Percentiles rank a stretch among this genome's conserved stretches.
Evolutionary conservation across 2,329 filamentous ascomycete species (phyloP).

Genomic region (Incumbomyces lentus): DNA sequence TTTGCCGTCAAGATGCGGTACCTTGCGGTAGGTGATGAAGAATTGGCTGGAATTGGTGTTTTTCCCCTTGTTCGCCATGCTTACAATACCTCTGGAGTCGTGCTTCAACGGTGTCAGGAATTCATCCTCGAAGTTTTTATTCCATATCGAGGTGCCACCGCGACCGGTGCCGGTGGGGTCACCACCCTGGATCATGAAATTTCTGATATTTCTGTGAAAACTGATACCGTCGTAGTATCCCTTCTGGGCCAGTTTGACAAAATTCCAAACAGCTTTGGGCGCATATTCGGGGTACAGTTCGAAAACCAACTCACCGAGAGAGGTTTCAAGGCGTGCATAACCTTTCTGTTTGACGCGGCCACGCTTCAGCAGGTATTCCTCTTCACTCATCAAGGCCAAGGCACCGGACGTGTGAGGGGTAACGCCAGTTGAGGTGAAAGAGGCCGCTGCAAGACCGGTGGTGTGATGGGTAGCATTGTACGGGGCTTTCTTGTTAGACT

Average conservation of each 20-base stretch:
- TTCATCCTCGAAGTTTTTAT: constrained; percentile 87
- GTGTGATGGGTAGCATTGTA: constrained; percentile 87
- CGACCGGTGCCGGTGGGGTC: constrained; percentile 87
- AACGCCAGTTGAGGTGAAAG: constrained; percentile 87
- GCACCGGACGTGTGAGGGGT: constrained; percentile 86
- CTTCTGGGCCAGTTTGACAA: constrained; percentile 73
- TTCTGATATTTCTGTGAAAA: constrained; percentile 89
- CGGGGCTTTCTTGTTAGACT: constrained; percentile 33
- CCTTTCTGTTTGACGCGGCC: constrained; percentile 81
- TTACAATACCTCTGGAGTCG: constrained; percentile 65
- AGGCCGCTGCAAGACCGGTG: constrained; percentile 80
- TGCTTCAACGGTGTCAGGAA: constrained; percentile 85
- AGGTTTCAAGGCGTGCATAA: constrained; percentile 83
- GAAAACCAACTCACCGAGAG: constrained; percentile 71
- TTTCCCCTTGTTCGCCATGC: constrained; percentile 98
- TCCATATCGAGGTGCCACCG: constrained; percentile 86
- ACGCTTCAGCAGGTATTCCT: constrained; percentile 93
- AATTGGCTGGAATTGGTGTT: constrained; percentile 94
- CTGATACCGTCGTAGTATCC: constrained; percentile 75
- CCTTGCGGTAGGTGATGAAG: constrained; percentile 81
- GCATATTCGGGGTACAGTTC: constrained; percentile 86
- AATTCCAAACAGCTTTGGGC: constrained; percentile 94
- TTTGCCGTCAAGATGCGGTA: constrained; percentile 81
- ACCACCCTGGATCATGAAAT: constrained; percentile 97
- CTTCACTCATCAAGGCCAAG: constrained; percentile 75